Evolutionary conservation across 148 eudicot genomes (phyloP), one percentile per base, ranked within the genome.

Genomic region (Bassia scoparia): DNA sequence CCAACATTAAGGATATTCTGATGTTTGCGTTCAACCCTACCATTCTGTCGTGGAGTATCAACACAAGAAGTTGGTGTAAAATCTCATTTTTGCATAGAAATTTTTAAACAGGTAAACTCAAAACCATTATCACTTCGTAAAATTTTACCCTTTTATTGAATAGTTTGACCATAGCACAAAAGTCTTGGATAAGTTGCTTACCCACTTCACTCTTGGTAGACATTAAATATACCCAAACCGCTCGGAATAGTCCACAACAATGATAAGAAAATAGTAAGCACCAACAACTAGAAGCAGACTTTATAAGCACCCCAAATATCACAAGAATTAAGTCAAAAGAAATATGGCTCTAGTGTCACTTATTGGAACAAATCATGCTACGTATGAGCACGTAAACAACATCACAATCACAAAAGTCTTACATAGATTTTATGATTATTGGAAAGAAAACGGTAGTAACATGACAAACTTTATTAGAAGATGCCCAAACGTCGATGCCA

Each of bases 261-360:
- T 64, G 21, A 29, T 64, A 20, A 64, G 46, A 64, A 64, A 64
- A 24, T 37, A 64, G 17, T 64, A 38, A 7, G 68, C 68, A 37
- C 68, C 49, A 64, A 46, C 17, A 64, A n/a, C n/a, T n/a, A n/a
- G n/a, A n/a, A n/a, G n/a, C n/a, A n/a, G n/a, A n/a, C n/a, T n/a
- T n/a, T n/a, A n/a, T n/a, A 68, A 5, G 15, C 11, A 30, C 60
- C 72, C 72, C 60, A 69, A 52, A 69, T 35, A 31, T 69, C 72
- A 50, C 61, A 69, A 21, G 61, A 18, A 69, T 69, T 12, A 52
- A 50, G 13, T 31, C 60, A 49, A 69, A 68, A 0, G 15, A 9
- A 44, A 8, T 7, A 30, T 14, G 3, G 27, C 71, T 7, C 24
- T 49, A 68, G 46, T 30, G 3, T 30, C 24, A 50, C 71, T 68